These are phyloP conservation scores for Aspergillus fructus DNA, from an alignment of 2,329 filamentous ascomycete genomes.

Conservation along the genomic window DNA sequence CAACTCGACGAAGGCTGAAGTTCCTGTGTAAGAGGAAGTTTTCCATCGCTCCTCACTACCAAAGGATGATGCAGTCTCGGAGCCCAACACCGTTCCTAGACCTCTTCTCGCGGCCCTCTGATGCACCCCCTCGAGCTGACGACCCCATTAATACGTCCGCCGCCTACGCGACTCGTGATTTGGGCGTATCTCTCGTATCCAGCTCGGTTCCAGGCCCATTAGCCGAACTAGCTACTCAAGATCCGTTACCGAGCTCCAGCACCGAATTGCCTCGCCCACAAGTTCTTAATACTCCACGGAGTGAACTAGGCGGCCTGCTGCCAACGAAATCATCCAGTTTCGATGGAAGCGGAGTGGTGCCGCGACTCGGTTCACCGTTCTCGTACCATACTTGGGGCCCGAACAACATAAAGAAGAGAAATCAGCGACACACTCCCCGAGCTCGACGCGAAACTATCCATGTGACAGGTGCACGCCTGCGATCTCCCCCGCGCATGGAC, in stretches of 20 bases:
- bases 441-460: constrained; percentile 46
- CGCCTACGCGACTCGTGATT: constrained; percentile 44
- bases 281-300: constrained; percentile 17
- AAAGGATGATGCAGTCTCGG: constrained; percentile 59
- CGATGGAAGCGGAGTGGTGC: constrained; percentile 28
- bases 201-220: constrained; percentile 40
- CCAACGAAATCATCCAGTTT: constrained; percentile 18
- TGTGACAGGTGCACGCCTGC: constrained; percentile 42
- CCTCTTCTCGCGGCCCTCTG: constrained; percentile 33
- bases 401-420: constrained; percentile 33
- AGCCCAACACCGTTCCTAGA: constrained; percentile 60
- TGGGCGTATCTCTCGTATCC: constrained; percentile 45
- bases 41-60: constrained; percentile 63
- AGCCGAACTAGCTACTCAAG: constrained; percentile 33
- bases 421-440: constrained; percentile 31
- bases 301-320: constrained; percentile 3
- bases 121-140: constrained; percentile 25
- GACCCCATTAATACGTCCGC: constrained; percentile 25
- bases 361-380: constrained; percentile 51
- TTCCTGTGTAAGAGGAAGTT: constrained; percentile 62
- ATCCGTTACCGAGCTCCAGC: constrained; percentile 23
- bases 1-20: constrained; percentile 59
- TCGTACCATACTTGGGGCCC: constrained; percentile 52
- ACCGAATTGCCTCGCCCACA: constrained; percentile 40
- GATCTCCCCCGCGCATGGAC: constrained; percentile 57